These are phyloP conservation scores for Xanthoconium purpureum DNA, from an alignment of 768 basidiomycete species.

Conservation along the genomic window DNA sequence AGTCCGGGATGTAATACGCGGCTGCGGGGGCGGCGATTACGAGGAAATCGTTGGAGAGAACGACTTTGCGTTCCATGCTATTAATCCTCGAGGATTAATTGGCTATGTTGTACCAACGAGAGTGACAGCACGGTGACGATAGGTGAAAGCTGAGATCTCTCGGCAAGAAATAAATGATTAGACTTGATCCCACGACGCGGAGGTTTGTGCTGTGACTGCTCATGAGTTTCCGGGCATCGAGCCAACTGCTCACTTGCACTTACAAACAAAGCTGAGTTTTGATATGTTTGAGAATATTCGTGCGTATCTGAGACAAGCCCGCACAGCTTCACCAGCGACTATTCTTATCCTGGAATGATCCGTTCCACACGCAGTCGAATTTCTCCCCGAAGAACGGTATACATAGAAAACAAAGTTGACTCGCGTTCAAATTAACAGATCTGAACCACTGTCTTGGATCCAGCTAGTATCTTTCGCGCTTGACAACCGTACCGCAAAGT, in stretches of 20 bases:
- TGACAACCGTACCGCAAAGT: neutral
- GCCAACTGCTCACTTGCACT: neutral
- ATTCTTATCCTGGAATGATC: neutral
- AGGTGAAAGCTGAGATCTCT: neutral
- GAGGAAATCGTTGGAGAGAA: constrained; percentile 12
- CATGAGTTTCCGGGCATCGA: neutral
- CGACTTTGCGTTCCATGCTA: constrained; percentile 11
- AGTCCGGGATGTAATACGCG: constrained; percentile 73
- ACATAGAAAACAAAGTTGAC: neutral
- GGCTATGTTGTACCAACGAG: neutral
- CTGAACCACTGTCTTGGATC: neutral
- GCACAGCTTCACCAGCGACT: neutral
- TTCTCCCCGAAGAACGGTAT: neutral
- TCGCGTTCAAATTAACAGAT: neutral
- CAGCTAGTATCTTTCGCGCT: neutral
- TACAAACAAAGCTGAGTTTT: constrained; percentile 1
- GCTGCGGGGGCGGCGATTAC: constrained; percentile 32
- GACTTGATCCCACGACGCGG: constrained; percentile 20
- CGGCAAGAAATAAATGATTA: too few species aligned
- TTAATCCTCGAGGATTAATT: constrained; percentile 3
- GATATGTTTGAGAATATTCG: neutral
- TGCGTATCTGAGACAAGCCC: too few species aligned
- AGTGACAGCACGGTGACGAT: neutral
- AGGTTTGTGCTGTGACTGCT: neutral
- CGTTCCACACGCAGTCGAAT: neutral